Evolutionary conservation across 331 rosid genomes (phyloP), one percentile per base, ranked within the genome.

Genomic region (Erythrophleum ivorense): DNA sequence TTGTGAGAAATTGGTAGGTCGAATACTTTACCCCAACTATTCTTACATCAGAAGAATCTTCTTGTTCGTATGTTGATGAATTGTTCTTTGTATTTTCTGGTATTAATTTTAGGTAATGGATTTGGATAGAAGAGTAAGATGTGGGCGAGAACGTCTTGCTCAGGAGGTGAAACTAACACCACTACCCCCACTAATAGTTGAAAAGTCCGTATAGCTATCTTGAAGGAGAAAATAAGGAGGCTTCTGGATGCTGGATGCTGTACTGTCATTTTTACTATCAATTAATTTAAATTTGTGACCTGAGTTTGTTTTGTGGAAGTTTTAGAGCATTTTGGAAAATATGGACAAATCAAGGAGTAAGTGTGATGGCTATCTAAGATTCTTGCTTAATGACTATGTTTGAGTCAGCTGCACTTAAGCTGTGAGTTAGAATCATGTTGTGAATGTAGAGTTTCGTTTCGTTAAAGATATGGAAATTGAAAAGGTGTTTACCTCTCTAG

Each of bases 151-250:
- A 71, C 99, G 99, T 54, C 99, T 96, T 85, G 86, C 98, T 77
- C 99, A 96, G 83, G 99, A 96, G 84, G 97, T 96, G 75, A 98
- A 96, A 89, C 99, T 94, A 12, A 60, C 95, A 24, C 98, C 98
- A 10, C 84, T 89, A 18, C 89, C 97, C 78, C 94, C 97, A 14
- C 86, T 94, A 62, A 88, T 98, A 64, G 88, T 88, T 41, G 99
- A 94, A 85, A 96, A 96, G 81, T 79, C 98, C 78, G 98, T 86
- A 57, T 97, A 94, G 82, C 75, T 96, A 36, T 94, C 80, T 82
- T 96, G 80, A 98, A 96, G 83, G 99, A 96, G 82, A 96, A 96
- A 87, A 94, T 96, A 80, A 96, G 94, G 91, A 96, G 92, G 85
- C 92, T 96, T 76, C 89, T 96, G 78, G 99, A 96, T 24, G 29